Base-by-base conservation (phyloP, 1,284 basidiomycete genomes). In the Cutaneotrichosporon daszewskae region DNA sequence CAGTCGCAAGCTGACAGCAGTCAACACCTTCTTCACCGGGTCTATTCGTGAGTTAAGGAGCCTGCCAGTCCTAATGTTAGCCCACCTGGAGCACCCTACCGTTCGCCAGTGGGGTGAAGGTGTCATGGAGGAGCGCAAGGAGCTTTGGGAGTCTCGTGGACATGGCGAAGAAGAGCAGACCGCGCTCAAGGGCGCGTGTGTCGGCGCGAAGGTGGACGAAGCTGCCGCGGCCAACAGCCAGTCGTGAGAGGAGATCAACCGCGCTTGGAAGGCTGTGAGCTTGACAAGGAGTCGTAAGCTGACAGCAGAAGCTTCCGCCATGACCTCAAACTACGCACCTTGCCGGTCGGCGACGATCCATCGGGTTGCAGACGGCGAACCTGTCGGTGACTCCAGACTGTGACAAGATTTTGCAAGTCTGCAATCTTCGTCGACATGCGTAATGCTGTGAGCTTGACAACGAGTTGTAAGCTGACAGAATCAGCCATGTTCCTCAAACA, bases 31-130 rank as follows among this genome's bases (percentile, higher is more conserved):
- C 61, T 69, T 68, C 55, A 46, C 51, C 5, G 69, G 71, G 11
- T 66, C 69, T 0, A 58, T 72, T 27, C 68, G 63, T 65, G 36
- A 37, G 62, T 59, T 10, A 9, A 24, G 12, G 14, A 1, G 9
- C 18, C 7, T 14, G 14, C 6, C 17, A 19, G 25, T 26, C 22
- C 43, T 40, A 22, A 42, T 47, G 6, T 16, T 28, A 62, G 60
- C 68, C 1, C 61, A 71, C 37, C 74, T 94, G 43, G 76, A 77
- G 31, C 87, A 92, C 64, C 79, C 83, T 0, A 84, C 88, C 58
- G 81, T 91, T 0, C 75, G 77, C 54, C 69, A 67, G 18, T 94
- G 88, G 90, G 87, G 83, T 1, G 63, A 76, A 28, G 77, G 80
- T 38, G 68, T 90, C 9, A 62, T 79, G 45, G 71, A 69, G 6